Percentiles rank a stretch among this genome's conserved stretches.
phyloP scores from a whole-genome alignment of 441 rosid genomes.

The Metrosideros polymorpha region DNA sequence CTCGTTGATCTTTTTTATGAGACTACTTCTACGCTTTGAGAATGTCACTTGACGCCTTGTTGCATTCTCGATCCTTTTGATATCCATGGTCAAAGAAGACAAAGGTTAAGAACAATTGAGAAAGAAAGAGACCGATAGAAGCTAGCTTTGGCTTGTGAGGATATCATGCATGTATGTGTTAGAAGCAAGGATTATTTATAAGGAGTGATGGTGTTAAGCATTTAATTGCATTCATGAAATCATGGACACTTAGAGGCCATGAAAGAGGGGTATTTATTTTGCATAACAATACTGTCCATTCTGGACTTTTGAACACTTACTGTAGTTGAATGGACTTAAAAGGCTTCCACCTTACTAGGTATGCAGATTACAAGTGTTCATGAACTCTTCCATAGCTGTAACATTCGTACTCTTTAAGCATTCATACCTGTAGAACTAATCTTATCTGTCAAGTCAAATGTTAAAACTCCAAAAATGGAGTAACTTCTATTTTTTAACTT shows the following conservation, averaged over 20 bases:
- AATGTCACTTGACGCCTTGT: not conserved
- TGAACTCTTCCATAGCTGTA: not conserved
- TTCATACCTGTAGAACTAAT: not conserved
- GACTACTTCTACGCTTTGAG: not conserved
- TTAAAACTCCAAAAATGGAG: not conserved
- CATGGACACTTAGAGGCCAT: not conserved
- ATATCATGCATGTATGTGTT: not conserved
- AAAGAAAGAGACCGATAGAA: not conserved
- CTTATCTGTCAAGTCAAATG: not conserved
- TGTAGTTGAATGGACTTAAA: not conserved
- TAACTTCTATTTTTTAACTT: not conserved
- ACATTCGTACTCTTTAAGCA: not conserved
- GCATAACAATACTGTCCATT: not conserved
- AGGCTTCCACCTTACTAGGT: not conserved
- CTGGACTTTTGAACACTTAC: not conserved
- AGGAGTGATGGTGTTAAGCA: not conserved
- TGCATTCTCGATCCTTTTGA: not conserved
- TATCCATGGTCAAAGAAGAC: not conserved
- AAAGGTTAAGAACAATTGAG: not conserved
- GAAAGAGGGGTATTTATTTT: not conserved
- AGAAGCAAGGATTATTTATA: not conserved
- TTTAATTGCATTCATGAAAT: not conserved
- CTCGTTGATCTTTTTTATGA: conserved; percentile 4
- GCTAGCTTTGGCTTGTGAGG: not conserved
- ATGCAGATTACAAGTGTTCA: not conserved